Evolutionary conservation across 2,329 filamentous ascomycete genomes (phyloP).

Genomic region (Paramyrothecium sp.): DNA sequence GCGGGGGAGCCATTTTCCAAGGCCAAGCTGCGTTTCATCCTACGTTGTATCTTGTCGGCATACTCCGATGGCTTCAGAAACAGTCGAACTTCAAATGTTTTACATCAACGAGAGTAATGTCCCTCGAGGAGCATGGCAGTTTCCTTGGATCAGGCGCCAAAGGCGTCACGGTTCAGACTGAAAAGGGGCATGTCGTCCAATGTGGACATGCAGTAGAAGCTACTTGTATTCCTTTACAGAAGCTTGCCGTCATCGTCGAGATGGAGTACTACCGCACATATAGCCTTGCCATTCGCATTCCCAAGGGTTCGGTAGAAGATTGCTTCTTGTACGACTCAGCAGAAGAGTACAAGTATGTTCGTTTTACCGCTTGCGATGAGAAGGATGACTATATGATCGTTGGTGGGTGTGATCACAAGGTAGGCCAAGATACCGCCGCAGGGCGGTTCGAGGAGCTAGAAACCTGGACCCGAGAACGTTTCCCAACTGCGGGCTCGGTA

Average conservation of each 20-base stretch:
- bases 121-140: constrained; percentile 44
- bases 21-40: constrained; percentile 56
- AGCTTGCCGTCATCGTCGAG: constrained; percentile 49
- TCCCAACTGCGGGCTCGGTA: constrained; percentile 43
- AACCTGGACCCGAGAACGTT: constrained; percentile 50
- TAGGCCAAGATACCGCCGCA: constrained; percentile 47
- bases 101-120: constrained; percentile 46
- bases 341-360: constrained; percentile 54
- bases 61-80: constrained; percentile 48
- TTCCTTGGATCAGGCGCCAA: constrained; percentile 25
- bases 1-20: constrained; percentile 44
- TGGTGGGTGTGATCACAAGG: constrained; percentile 57
- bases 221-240: constrained; percentile 55
- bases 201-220: constrained; percentile 51
- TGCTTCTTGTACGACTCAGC: constrained; percentile 54
- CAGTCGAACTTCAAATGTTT: constrained; percentile 54
- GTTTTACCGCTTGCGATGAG: constrained; percentile 51
- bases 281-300: constrained; percentile 53
- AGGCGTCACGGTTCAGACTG: constrained; percentile 43
- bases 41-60: constrained; percentile 51
- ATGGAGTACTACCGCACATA: constrained; percentile 55
- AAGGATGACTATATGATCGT: constrained; percentile 54
- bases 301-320: constrained; percentile 50
- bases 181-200: constrained; percentile 42
- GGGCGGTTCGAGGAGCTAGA: constrained; percentile 50